Conservation (phyloP, 306 rosid species). For the Cucurbita pepo region DNA sequence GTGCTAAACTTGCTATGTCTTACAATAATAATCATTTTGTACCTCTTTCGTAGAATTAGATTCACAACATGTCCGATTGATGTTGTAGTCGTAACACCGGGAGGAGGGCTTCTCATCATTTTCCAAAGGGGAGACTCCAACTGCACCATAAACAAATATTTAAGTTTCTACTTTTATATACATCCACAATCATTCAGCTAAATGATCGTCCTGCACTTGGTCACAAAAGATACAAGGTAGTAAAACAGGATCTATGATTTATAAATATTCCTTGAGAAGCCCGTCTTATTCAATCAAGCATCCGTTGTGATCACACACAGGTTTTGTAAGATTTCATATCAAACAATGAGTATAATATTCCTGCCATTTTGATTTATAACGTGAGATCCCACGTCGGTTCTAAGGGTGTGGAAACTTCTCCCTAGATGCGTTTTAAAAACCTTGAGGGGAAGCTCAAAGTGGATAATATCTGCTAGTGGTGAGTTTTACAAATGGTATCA, state of each 20-base stretch:
- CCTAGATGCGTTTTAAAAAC: too few species aligned
- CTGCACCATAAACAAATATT: constrained; percentile 17
- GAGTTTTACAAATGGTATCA: too few species aligned
- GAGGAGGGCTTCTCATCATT: constrained; percentile 65
- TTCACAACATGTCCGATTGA: constrained; percentile 50
- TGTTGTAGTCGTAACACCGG: constrained; percentile 31
- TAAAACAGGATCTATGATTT: neutral
- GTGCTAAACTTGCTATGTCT: constrained; percentile 21
- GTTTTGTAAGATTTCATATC: neutral
- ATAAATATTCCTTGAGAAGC: neutral
- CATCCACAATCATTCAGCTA: neutral
- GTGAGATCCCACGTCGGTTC: too few species aligned
- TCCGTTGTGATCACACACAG: neutral
- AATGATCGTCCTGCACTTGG: neutral
- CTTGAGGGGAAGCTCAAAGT: too few species aligned
- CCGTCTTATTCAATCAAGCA: neutral
- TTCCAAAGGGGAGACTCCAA: constrained; percentile 48
- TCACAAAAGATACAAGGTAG: neutral
- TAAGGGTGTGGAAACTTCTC: too few species aligned
- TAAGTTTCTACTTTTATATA: neutral
- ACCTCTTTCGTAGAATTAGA: constrained; percentile 40
- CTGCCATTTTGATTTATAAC: neutral
- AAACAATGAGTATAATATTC: neutral
- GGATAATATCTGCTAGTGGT: too few species aligned
- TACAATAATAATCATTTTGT: constrained; percentile 39